Base-by-base conservation (phyloP, 345 rosid genomes). In the Eucalyptus marginata region DNA sequence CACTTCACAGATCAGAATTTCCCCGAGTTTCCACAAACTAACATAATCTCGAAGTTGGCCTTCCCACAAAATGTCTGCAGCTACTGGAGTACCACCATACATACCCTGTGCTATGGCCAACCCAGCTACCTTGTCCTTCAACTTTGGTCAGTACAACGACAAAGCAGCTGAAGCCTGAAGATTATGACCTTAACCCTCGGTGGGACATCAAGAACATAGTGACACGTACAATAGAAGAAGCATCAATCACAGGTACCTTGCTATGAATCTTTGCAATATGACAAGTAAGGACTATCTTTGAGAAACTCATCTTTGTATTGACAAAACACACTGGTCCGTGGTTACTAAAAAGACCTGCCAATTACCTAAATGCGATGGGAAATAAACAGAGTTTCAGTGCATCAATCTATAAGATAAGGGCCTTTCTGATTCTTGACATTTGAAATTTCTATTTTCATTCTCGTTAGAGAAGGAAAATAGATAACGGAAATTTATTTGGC, bases 21-120 rank as follows among this genome's bases (percentile, higher is more conserved):
- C 99, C 99, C 95, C 95, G 83, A 98, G 93, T 80, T 93, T 97
- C 92, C 97, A 92, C 85, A 95, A 86, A 88, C 95, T 93, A 71
- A 97, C 95, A 87, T 97, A 98, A 93, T 97, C 99, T 81, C 99
- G 98, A 17, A 97, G 97, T 92, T 98, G 99, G 64, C 99, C 99
- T 90, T 94, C 94, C 89, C 99, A 96, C 90, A 97, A 93, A 86
- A 97, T 96, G 94, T 98, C 99, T 3, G 98, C 95, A 86, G 99
- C 99, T 89, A 97, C 95, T 24, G 99, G 98, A 80, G 96, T 95
- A 58, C 99, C 99, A 76, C 99, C 99, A 89, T 97, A 98, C n/a
- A 98, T 98, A 93, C 99, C 95, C 89, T 98, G 99, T 25, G 98
- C 97, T 88, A 98, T 90, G 85, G 93, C 99, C 90, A 98, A 92